phyloP scores from a whole-genome alignment of 495 filamentous ascomycete genomes.

The Daldinia loculata region DNA sequence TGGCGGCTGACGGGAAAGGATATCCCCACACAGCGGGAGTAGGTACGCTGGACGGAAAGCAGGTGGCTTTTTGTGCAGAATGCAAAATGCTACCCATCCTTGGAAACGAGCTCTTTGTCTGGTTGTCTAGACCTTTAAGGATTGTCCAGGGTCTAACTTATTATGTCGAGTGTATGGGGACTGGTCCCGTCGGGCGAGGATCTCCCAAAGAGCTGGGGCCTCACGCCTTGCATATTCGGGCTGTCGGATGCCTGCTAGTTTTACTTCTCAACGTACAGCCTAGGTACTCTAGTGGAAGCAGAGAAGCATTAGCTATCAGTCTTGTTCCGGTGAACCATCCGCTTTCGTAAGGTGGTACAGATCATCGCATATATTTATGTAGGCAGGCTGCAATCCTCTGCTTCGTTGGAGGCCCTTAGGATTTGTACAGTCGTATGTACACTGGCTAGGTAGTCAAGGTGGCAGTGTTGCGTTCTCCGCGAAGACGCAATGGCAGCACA shows the following conservation, averaged over 20 bases:
- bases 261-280: too few relatives aligned
- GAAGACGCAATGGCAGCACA: background rate
- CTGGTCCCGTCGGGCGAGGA: conserved; percentile 25
- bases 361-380: conserved; percentile 27
- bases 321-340: conserved; percentile 24
- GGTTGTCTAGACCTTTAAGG: conserved; percentile 15
- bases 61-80: conserved; percentile 28
- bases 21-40: conserved; percentile 12
- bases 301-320: conserved; percentile 4
- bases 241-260: background rate
- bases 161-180: background rate
- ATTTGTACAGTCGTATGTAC: background rate
- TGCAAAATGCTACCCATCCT: conserved; percentile 25
- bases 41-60: conserved; percentile 10
- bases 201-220: conserved; percentile 19
- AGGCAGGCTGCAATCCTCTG: conserved; percentile 11
- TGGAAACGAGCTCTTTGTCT: conserved; percentile 5
- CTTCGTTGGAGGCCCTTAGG: background rate
- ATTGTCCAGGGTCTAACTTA: conserved; percentile 3
- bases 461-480: background rate
- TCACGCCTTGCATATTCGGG: conserved; percentile 33
- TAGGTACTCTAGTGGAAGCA: background rate
- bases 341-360: conserved; percentile 37
- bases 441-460: conserved; percentile 4
- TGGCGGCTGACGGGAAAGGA: conserved; percentile 24